phyloP scores from a whole-genome alignment of 805 yeast genomes.

The Candida qinlingensis region DNA sequence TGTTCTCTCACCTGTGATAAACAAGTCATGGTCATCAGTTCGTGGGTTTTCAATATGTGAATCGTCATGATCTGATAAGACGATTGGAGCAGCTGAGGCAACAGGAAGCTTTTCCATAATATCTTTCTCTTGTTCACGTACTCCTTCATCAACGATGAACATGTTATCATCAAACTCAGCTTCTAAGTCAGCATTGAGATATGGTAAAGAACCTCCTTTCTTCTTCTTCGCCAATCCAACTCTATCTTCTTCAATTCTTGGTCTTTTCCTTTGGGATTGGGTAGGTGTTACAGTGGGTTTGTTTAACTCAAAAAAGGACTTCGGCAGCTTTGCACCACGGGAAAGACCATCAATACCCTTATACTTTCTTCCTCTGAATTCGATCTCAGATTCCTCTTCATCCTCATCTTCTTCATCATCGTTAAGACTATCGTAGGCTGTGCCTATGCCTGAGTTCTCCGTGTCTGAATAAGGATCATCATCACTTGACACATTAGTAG shows the following conservation, averaged over 20 bases:
- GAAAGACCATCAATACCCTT: conserved; percentile 17
- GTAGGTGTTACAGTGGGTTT: neutral
- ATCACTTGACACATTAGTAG: neutral
- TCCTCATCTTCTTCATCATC: neutral
- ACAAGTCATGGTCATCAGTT: neutral
- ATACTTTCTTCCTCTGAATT: conserved; percentile 17
- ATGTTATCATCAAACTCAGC: neutral
- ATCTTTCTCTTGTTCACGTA: neutral
- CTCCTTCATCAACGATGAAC: neutral
- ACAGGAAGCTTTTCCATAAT: no score
- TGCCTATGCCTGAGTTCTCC: neutral
- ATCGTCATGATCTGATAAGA: no score
- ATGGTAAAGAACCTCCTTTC: neutral
- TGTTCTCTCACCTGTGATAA: conserved; percentile 8
- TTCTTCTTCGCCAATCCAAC: conserved; percentile 22
- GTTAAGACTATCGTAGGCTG: no score
- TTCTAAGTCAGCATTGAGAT: neutral
- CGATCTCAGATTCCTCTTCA: neutral
- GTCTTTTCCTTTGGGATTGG: neutral
- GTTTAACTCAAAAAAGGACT: conserved; percentile 15
- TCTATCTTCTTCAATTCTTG: conserved; percentile 4
- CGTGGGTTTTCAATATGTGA: no score
- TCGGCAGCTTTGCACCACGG: conserved; percentile 19
- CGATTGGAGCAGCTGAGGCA: no score
- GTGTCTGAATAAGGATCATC: neutral